Evolutionary conservation across 2,329 filamentous ascomycete genomes (phyloP), one percentile per base, ranked within the genome.

Genomic region (Fusarium armeniacum): DNA sequence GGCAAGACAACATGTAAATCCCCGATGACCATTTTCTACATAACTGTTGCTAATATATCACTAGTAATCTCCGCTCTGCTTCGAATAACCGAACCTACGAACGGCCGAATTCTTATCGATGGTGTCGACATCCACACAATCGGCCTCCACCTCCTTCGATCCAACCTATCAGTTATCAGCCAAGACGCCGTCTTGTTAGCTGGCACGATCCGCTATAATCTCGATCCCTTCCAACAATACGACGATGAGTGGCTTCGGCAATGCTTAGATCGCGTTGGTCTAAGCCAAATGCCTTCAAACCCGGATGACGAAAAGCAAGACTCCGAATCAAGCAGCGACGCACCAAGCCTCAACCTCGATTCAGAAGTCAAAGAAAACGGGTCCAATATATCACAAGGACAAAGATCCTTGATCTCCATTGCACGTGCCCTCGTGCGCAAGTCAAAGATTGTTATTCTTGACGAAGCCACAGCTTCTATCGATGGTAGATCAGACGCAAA

Each of bases 341-440:
- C 26, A 6, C 41, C 47, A 12, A 43, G 22, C 7, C 35, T 68
- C 1, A 44, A 35, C 11, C 36, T 68, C 1, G 53, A 68, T n/a
- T 65, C 65, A 0, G 65, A 68, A 12, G 65, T 68, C 30, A 68
- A 65, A 4, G 65, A 68, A 4, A 69, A 68, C 16, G 65, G 65
- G 4, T 40, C 65, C 35, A 68, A 68, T 3, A 65, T 68, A 12
- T 68, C 65, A 0, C 65, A 68, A 3, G 65, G 65, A 0, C 65
- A 68, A 32, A 28, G 65, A 0, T 65, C 65, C 1, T 24, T 68
- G 2, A 69, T 68, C 9, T 69, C 65, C 0, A 68, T 69, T 10
- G 65, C 65, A 1, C 60, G 65, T 4, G 65, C 65, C 1, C 52
- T 68, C 2, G 65, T 68, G 5, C 35, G 65, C 1, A 18, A 22